Evolutionary conservation across 805 yeast genomes (phyloP), one percentile per base, ranked within the genome.

Genomic region (Saccharomycopsis fodiens): DNA sequence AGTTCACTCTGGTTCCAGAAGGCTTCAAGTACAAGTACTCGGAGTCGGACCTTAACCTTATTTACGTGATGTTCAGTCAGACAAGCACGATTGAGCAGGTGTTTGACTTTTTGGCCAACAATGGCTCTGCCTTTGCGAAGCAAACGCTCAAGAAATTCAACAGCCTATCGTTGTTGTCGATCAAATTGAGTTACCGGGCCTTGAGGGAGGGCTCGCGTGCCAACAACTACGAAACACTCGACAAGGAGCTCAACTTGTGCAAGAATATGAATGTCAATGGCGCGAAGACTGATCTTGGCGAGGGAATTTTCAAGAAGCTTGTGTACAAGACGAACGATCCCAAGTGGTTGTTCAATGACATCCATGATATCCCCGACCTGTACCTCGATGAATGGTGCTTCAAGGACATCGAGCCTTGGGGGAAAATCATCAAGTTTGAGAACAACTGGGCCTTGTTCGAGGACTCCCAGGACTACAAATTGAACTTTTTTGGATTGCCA

Each of bases 181-280:
- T 87, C 52, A 79, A 83, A 57, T 78, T 89, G 32, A 77, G 85
- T 2, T 73, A 79, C 53, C 80, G 77, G 46, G 67, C 85, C 51
- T 66, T 88, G 60, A 75, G 81, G 56, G 68, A 73, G 48, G 84
- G 87, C 45, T 60, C 72, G 19, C 57, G 65, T 23, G 69, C 77
- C 48, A 72, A 80, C 48, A 76, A 87, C 54, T 72, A 73, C 44
- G 68, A 78, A 42, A 83, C 91, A 27, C 66, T 93, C 48, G 75
- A 74, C 53, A 73, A 75, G 54, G 97, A 93, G 63, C 69, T 85
- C 61, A 68, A 69, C 47, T 66, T 88, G 19, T 96, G 96, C 25
- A 74, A 85, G 45, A 79, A 85, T 61, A 75, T 88, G 73, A 75
- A 79, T 74, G 60, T 65, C 21, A 68, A 72, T 46, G 70, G 76